Evolutionary conservation across 768 basidiomycete genomes (phyloP).

Genomic region (Chalciporus pseudorubinellus): DNA sequence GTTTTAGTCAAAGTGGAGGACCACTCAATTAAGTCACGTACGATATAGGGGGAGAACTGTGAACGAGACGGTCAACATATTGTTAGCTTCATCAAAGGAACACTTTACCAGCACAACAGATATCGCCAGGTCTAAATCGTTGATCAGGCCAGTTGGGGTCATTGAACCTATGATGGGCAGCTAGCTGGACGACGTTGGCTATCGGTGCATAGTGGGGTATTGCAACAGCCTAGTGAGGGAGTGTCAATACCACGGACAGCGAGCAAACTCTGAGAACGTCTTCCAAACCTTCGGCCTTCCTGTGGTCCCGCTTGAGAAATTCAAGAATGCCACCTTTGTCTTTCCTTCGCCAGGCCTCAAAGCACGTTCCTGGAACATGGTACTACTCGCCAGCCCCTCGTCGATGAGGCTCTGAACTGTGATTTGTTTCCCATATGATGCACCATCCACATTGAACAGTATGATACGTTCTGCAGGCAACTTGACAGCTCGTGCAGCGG

Average conservation of each 20-base stretch:
- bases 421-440: slow-evolving; percentile 13
- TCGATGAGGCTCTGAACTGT: slow-evolving; percentile 49
- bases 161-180: slow-evolving; percentile 50
- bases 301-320: slow-evolving; percentile 76
- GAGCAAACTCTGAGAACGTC: neutral
- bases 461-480: slow-evolving; percentile 46
- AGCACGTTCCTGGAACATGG: slow-evolving; percentile 47
- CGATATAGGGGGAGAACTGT: slow-evolving; percentile 62
- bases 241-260: neutral
- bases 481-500: slow-evolving; percentile 42
- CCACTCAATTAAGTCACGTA: slow-evolving; percentile 29
- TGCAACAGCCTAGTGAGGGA: slow-evolving; percentile 47
- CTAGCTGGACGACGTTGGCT: slow-evolving; percentile 61
- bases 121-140: slow-evolving; percentile 59
- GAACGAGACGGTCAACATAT: neutral
- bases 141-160: slow-evolving; percentile 44
- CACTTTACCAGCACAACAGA: slow-evolving; percentile 54
- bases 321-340: slow-evolving; percentile 67
- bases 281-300: slow-evolving; percentile 64
- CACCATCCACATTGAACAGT: slow-evolving; percentile 33
- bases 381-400: slow-evolving; percentile 41
- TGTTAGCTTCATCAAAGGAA: neutral
- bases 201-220: slow-evolving; percentile 60
- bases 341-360: slow-evolving; percentile 59
- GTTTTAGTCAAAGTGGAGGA: neutral